Conservation (phyloP, 2,329 filamentous ascomycete species). For the Phoma sp. region DNA sequence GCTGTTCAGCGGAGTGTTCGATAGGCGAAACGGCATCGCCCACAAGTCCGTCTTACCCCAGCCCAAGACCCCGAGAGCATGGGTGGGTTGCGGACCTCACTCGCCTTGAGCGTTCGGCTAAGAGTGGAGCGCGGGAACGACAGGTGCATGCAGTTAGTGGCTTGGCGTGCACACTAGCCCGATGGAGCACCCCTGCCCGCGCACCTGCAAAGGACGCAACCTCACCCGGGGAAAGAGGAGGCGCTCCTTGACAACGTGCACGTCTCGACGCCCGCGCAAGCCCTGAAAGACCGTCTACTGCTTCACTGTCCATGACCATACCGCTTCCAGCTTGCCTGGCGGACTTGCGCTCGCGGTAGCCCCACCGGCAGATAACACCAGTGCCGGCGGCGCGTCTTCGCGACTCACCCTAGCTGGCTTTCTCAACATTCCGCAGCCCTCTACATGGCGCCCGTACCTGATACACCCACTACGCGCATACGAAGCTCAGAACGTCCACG, state of each 20-base stretch:
- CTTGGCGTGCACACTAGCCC: neutral
- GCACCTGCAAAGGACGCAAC: conserved; percentile 20
- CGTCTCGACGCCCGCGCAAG: conserved; percentile 27
- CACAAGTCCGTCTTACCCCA: neutral
- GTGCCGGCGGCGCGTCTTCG: conserved; percentile 41
- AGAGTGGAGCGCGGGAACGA: conserved; percentile 10
- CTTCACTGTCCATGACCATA: conserved; percentile 32
- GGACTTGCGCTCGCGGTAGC: conserved; percentile 38
- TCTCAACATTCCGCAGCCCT: conserved; percentile 33
- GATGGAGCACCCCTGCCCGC: conserved; percentile 1
- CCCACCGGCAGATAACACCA: conserved; percentile 28
- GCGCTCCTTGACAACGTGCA: conserved; percentile 19
- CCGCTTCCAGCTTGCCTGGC: conserved; percentile 28
- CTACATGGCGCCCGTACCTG: conserved; percentile 46
- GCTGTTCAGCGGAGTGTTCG: neutral
- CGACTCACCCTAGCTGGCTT: conserved; percentile 34
- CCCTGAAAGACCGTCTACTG: conserved; percentile 10
- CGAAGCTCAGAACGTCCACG: conserved; percentile 42
- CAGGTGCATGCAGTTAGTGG: neutral
- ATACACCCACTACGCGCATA: conserved; percentile 46
- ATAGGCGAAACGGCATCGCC: neutral
- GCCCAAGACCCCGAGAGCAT: neutral
- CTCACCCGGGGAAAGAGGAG: conserved; percentile 19
- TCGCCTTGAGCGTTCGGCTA: conserved; percentile 13
- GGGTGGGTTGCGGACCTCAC: conserved; percentile 7